A percentile compares a stretch with the other conserved stretches of the same genome.
These are phyloP conservation scores for Podospora pseudocomata DNA, from an alignment of 495 filamentous ascomycete genomes.

Conservation along the genomic window DNA sequence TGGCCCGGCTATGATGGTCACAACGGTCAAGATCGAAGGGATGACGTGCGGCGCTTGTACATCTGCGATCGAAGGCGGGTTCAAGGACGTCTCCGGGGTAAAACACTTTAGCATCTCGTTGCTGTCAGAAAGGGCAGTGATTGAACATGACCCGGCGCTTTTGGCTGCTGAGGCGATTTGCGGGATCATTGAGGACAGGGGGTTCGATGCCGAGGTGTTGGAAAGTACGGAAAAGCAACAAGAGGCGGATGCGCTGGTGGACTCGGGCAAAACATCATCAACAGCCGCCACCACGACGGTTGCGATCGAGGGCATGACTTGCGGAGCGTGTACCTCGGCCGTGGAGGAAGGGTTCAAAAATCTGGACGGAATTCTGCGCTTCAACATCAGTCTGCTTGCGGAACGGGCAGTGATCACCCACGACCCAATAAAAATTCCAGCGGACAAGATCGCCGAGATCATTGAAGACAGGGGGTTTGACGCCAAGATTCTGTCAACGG, in stretches of 20 bases:
- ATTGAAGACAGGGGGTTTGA: constrained; percentile 93
- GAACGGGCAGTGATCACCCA: constrained; percentile 89
- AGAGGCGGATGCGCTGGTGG: constrained; percentile 32
- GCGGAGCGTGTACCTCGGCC: constrained; percentile 88
- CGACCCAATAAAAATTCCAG: constrained; percentile 60
- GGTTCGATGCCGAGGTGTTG: constrained; percentile 84
- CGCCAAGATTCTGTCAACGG: constrained; percentile 70
- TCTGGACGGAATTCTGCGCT: constrained; percentile 71
- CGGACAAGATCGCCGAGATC: constrained; percentile 75
- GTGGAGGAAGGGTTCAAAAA: constrained; percentile 77
- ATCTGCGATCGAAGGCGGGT: constrained; percentile 80
- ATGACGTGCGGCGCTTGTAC: constrained; percentile 99
- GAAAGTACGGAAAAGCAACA: constrained; percentile 42
- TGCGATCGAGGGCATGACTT: constrained; percentile 96
- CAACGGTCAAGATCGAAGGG: constrained; percentile 80
- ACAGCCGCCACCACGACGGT: constrained; percentile 69
- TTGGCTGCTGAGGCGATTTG: constrained; percentile 68
- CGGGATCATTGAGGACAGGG: constrained; percentile 82
- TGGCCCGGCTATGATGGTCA: constrained; percentile 50
- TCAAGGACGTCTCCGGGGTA: constrained; percentile 71
- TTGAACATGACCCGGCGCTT: constrained; percentile 71
- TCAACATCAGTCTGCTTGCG: constrained; percentile 91
- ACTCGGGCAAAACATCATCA: constrained; percentile 15
- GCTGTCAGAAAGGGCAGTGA: constrained; percentile 84
- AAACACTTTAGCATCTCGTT: constrained; percentile 89